These are phyloP conservation scores for Circinella umbellata DNA, from an alignment of 371 early-diverging fungal genomes.

Conservation along the genomic window DNA sequence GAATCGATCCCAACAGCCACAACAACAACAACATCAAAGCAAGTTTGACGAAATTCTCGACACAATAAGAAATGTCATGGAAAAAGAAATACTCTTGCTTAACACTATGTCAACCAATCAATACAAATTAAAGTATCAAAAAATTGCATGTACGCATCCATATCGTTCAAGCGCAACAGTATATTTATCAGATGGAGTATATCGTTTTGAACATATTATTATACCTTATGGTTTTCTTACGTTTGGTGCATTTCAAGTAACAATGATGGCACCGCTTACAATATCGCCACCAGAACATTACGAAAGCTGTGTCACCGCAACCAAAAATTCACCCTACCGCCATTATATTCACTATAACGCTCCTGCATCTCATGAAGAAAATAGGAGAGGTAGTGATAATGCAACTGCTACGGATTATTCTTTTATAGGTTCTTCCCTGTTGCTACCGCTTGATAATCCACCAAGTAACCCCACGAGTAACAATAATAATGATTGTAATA, in stretches of 20 bases:
- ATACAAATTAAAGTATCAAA: background rate
- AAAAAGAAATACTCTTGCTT: constrained; percentile 3
- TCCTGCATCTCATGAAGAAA: background rate
- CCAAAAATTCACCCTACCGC: constrained; percentile 10
- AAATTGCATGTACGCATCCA: constrained; percentile 31
- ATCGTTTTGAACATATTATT: constrained; percentile 33
- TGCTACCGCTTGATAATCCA: too few relatives aligned
- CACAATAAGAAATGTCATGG: background rate
- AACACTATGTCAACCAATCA: background rate
- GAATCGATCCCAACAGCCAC: background rate
- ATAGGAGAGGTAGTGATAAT: background rate
- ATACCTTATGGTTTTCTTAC: constrained; percentile 39
- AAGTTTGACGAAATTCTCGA: background rate
- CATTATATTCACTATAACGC: constrained; percentile 19
- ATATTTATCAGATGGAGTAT: constrained; percentile 21
- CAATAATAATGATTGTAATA: background rate
- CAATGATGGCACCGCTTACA: background rate
- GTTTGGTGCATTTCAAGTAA: constrained; percentile 38
- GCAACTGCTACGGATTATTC: background rate
- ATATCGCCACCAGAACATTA: background rate
- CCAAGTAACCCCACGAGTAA: background rate
- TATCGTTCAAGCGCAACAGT: constrained; percentile 29
- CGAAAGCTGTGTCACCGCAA: background rate
- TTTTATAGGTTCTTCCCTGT: too few relatives aligned
- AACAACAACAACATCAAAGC: background rate